Evolutionary conservation across 2,329 filamentous ascomycete species (phyloP), one percentile per base, ranked within the genome.

Genomic region (Paecilomyces fulvus): DNA sequence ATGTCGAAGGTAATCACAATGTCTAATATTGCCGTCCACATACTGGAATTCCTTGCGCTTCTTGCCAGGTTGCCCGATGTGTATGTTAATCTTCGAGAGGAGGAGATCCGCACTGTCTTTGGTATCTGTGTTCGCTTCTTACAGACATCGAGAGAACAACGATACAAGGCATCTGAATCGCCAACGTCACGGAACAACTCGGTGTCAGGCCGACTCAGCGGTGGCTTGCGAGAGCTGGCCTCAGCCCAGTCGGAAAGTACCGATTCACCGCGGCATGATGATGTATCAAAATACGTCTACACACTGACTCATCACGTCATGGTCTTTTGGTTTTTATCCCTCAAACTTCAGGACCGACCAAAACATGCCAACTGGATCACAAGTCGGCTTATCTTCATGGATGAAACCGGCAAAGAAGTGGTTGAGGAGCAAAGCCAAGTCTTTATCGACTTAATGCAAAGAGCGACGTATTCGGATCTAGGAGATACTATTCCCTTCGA

Each of bases 1-100:
- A 95, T 99, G 89, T 88, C 92, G 1, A 90, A 92, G 64, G 95
- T 96, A 66, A 95, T 99, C 66, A 97, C 94, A 0, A 92, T 96
- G 65, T 86, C 90, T 6, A 85, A 92, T 56, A 88, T 96, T 33
- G 91, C 92, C 9, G 88, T 96, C 59, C 94, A 99, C 67, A 95
- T 99, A 59, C 79, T 99, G 52, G 94, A 99, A 67, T 97, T 99
- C 66, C 78, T 99, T n/a, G 89, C 90, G 9, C 87, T 90, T 52
- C 80, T 99, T 28, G 91, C 92, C 54, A 86, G 92, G 33, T 77
- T 96, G 57, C 90, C 89, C 9, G 83, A 90, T 59, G 80, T 96
- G 1, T 95, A 92, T 67, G 85, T 90, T 67, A 95, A 96, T 67
- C 89, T 96, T 69, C 83, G 89, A 53, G 87, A 95, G 64, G 90